Evolutionary conservation across 139 green algal genomes (phyloP).

Genomic region (Volvox africanus): DNA sequence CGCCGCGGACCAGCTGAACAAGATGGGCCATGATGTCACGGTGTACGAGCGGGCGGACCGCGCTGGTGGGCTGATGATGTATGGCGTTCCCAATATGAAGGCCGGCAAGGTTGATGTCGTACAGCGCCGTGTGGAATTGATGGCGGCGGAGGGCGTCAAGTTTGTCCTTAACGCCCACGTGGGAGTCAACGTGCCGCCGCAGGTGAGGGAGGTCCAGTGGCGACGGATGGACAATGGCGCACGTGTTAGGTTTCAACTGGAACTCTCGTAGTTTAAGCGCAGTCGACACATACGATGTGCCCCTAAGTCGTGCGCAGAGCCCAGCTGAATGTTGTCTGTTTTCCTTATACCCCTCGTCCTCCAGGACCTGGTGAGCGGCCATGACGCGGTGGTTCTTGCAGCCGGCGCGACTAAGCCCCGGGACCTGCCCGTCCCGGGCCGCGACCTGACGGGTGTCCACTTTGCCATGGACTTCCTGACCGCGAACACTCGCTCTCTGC

Average conservation of each 20-base stretch:
- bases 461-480: slow-evolving; percentile 98
- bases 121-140: slow-evolving; percentile 95
- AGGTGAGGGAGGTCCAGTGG: slow-evolving; percentile 66
- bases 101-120: slow-evolving; percentile 93
- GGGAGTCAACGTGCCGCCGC: slow-evolving; percentile 73
- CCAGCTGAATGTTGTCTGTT: not conserved
- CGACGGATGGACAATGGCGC: too few relatives aligned
- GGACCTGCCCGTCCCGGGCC: slow-evolving; percentile 89
- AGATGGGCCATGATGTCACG: slow-evolving; percentile 89
- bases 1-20: slow-evolving; percentile 98
- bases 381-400: slow-evolving; percentile 92
- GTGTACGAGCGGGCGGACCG: slow-evolving; percentile 96
- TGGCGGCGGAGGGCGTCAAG: slow-evolving; percentile 90
- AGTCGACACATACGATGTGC: too few relatives aligned
- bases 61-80: slow-evolving; percentile 98
- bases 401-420: slow-evolving; percentile 92
- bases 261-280: too few relatives aligned
- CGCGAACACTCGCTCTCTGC: slow-evolving; percentile 93
- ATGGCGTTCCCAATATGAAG: slow-evolving; percentile 99
- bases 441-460: slow-evolving; percentile 85
- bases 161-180: slow-evolving; percentile 89
- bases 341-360: not conserved
- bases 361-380: slow-evolving; percentile 64
- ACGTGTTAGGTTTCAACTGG: too few relatives aligned
- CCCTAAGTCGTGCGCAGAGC: not conserved